These are phyloP conservation scores for Umbelopsis sp. DNA, from an alignment of 192 early-diverging fungal species.

Conservation along the genomic window DNA sequence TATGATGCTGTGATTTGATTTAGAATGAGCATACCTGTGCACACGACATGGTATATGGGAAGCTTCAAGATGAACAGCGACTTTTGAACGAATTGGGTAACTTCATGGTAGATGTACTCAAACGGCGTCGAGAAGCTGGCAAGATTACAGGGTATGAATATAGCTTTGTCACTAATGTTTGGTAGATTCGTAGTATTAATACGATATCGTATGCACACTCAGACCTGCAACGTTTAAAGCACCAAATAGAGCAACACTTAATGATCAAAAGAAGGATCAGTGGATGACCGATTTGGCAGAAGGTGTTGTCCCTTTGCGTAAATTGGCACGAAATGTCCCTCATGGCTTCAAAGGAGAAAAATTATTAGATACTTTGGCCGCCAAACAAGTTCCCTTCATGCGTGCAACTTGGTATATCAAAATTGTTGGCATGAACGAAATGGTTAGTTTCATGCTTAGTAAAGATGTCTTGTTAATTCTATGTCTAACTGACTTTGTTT, in stretches of 20 bases:
- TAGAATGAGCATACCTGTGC: conserved; percentile 57
- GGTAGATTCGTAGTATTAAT: not conserved
- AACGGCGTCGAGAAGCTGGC: conserved; percentile 30
- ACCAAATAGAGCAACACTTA: conserved; percentile 45
- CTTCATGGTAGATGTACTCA: conserved; percentile 51
- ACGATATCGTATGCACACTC: not conserved
- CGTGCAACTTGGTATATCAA: conserved; percentile 75
- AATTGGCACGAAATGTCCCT: conserved; percentile 52
- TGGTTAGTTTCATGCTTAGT: conserved; percentile 35
- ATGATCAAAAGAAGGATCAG: conserved; percentile 51
- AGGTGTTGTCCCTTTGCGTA: conserved; percentile 41
- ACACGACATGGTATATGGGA: conserved; percentile 50
- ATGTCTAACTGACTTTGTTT: not conserved
- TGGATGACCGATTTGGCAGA: conserved; percentile 54
- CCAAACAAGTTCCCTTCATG: conserved; percentile 57
- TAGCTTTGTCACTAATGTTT: not conserved
- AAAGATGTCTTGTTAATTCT: too few relatives aligned
- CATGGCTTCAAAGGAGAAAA: conserved; percentile 64
- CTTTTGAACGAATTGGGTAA: conserved; percentile 46
- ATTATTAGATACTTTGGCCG: conserved; percentile 56
- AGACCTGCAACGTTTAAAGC: conserved; percentile 51
- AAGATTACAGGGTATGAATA: conserved; percentile 33
- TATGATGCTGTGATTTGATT: not conserved
- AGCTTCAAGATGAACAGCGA: conserved; percentile 49
- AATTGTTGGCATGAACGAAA: conserved; percentile 64